These are phyloP conservation scores for Onygenales sp. DNA, from an alignment of 2,329 filamentous ascomycete genomes.

Conservation along the genomic window DNA sequence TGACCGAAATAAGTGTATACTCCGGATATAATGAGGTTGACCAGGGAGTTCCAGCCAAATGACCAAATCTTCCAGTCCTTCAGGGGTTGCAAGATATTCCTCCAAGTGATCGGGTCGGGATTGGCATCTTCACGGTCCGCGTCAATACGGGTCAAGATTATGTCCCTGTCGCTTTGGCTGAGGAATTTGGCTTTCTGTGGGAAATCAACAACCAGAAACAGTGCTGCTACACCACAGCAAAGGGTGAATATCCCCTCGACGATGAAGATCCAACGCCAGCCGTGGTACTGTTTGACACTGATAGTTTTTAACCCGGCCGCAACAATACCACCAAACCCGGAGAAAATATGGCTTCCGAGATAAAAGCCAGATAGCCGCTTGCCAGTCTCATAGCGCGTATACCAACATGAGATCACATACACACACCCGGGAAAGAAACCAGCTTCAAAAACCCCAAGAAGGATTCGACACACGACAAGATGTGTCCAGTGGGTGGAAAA, in stretches of 20 bases:
- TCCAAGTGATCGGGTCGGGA: not conserved
- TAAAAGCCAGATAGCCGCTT: not conserved
- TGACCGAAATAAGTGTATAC: too few species aligned
- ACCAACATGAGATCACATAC: not conserved
- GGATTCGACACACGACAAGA: not conserved
- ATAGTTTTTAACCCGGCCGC: not conserved
- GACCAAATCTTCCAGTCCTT: not conserved
- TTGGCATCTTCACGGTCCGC: not conserved
- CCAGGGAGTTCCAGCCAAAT: not conserved
- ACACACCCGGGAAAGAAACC: not conserved
- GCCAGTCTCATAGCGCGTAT: not conserved
- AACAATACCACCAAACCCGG: not conserved
- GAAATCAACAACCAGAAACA: not conserved
- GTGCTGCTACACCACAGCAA: not conserved
- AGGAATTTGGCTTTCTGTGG: not conserved
- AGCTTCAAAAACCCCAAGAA: not conserved
- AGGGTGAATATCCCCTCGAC: not conserved
- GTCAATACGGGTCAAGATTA: not conserved
- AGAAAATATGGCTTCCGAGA: not conserved
- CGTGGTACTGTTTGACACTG: not conserved
- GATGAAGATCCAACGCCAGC: not conserved
- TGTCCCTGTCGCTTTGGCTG: not conserved
- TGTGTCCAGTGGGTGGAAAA: not conserved
- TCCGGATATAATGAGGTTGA: not conserved
- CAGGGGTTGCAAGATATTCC: not conserved